These are phyloP conservation scores for Colletotrichum kahawae DNA, from an alignment of 2,329 filamentous ascomycete genomes.

Conservation along the genomic window DNA sequence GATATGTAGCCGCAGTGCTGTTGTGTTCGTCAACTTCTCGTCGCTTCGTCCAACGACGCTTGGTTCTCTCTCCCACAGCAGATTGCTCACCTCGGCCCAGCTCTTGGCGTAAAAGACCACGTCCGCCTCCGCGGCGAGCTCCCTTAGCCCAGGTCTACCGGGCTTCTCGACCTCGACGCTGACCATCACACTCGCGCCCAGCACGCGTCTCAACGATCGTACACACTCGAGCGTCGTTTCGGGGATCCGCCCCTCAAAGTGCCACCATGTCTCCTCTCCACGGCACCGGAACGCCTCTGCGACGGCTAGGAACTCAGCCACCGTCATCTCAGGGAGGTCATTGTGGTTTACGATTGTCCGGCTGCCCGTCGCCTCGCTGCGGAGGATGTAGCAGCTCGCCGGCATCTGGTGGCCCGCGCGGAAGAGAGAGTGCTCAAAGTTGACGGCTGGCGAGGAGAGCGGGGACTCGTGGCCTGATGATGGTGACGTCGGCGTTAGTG, in stretches of 20 bases:
- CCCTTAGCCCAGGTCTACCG: constrained; percentile 60
- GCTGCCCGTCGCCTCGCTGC: constrained; percentile 61
- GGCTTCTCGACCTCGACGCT: constrained; percentile 80
- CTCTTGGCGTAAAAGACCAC: constrained; percentile 75
- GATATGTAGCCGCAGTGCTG: constrained; percentile 40
- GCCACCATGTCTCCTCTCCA: constrained; percentile 62
- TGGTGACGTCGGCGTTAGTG: constrained; percentile 44
- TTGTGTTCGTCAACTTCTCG: background rate
- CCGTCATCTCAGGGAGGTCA: constrained; percentile 70
- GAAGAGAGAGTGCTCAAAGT: constrained; percentile 63
- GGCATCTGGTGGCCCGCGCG: constrained; percentile 58
- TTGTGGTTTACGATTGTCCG: constrained; percentile 76
- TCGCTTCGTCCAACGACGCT: background rate
- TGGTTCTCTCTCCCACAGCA: background rate
- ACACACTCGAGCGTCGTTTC: constrained; percentile 66
- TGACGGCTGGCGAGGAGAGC: constrained; percentile 39
- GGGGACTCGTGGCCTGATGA: constrained; percentile 29
- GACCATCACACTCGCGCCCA: constrained; percentile 37
- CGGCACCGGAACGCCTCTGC: constrained; percentile 39
- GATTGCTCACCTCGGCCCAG: constrained; percentile 68
- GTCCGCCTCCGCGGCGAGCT: constrained; percentile 67
- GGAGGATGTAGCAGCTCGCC: constrained; percentile 73
- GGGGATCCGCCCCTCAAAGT: constrained; percentile 71
- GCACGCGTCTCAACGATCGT: constrained; percentile 49
- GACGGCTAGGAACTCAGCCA: constrained; percentile 60